A percentile compares a stretch with the other conserved stretches of the same genome.
phyloP scores from a whole-genome alignment of 352 stramenopile species.

The Lagenidium sp. region DNA sequence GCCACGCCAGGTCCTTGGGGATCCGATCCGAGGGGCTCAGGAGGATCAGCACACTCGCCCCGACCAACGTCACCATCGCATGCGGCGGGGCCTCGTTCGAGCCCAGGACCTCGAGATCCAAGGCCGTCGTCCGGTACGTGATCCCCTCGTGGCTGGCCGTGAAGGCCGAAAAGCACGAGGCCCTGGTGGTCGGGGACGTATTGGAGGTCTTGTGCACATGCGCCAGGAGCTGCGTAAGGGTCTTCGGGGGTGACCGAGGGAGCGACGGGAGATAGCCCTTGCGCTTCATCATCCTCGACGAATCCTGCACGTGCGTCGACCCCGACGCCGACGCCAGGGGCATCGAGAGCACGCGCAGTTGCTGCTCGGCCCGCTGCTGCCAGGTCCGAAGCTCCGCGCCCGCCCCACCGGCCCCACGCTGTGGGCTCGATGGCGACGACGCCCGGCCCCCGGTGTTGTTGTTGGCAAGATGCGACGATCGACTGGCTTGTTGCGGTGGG shows the following conservation, averaged over 20 bases:
- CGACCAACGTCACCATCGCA: conserved; percentile 50
- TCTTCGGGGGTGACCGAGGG: conserved; percentile 46
- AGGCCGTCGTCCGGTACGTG: conserved; percentile 23
- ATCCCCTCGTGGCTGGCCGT: conserved; percentile 10
- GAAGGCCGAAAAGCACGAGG: conserved; percentile 21
- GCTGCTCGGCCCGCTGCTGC: conserved; percentile 58
- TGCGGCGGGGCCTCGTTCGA: conserved; percentile 30
- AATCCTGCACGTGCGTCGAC: conserved; percentile 53
- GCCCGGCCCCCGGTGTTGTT: too few species aligned
- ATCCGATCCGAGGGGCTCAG: conserved; percentile 60
- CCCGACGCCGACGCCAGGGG: conserved; percentile 44
- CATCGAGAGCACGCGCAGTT: conserved; percentile 60
- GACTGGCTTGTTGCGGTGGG: too few species aligned
- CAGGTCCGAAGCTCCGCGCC: conserved; percentile 19
- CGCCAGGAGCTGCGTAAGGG: conserved; percentile 43
- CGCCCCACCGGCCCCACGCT: too few species aligned
- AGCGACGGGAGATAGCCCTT: conserved; percentile 54
- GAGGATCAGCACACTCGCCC: conserved; percentile 56
- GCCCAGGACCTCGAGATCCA: conserved; percentile 44
- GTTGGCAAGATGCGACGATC: too few species aligned
- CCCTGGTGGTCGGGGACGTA: conserved; percentile 4
- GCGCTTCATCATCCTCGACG: conserved; percentile 67
- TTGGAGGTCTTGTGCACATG: conserved; percentile 25
- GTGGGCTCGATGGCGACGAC: neutral
- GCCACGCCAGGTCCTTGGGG: conserved; percentile 63